Conservation (phyloP, 148 eudicot species). For the Nyssa sinensis region DNA sequence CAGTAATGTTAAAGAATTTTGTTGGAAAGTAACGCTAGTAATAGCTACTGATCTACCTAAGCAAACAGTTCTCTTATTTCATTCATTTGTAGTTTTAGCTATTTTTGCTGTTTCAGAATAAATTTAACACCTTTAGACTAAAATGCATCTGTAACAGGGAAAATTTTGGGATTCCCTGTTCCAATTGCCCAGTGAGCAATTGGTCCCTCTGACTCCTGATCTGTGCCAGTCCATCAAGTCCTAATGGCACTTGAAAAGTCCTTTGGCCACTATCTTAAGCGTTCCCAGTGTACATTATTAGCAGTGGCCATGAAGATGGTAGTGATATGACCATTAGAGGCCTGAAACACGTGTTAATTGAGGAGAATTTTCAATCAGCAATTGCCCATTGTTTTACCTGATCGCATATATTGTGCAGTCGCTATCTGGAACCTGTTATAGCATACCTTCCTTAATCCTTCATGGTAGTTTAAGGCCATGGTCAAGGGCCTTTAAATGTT, state of each 20-base stretch:
- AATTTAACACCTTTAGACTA: not conserved
- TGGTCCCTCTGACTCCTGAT: not conserved
- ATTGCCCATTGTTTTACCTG: not conserved
- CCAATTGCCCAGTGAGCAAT: not conserved
- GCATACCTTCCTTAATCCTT: not conserved
- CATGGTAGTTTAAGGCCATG: not conserved
- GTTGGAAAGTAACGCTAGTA: not conserved
- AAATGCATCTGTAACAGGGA: no score
- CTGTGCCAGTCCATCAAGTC: no score
- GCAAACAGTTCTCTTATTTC: not conserved
- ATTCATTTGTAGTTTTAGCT: not conserved
- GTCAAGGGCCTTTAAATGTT: not conserved
- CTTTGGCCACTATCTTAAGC: no score
- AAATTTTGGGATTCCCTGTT: no score
- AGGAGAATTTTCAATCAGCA: not conserved
- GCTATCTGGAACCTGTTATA: not conserved
- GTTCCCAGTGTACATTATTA: no score
- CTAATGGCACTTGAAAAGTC: no score
- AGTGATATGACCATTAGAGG: not conserved
- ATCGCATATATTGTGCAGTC: not conserved
- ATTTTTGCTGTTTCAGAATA: not conserved
- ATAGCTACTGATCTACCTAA: not conserved
- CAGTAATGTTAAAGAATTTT: not conserved
- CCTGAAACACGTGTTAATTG: not conserved
- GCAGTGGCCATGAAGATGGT: no score